Base-by-base conservation (phyloP, 2,329 filamentous ascomycete species). In the Botrytis fabae region DNA sequence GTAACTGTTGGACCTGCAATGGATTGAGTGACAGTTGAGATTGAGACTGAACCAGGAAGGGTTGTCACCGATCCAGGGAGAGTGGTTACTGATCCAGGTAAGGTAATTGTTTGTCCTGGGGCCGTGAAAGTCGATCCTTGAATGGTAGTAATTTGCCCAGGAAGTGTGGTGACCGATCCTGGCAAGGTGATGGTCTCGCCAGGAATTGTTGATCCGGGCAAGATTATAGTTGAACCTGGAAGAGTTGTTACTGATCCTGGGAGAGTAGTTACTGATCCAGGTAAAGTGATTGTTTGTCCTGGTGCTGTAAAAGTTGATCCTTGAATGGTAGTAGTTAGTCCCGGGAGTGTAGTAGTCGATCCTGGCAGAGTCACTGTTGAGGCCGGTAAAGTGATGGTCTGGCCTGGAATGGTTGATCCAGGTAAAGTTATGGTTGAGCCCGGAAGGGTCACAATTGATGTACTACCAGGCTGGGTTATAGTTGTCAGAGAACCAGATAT, bases 401-500 rank as follows among this genome's bases (percentile, higher is more conserved):
- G 48, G 7, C 48, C 65, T 22, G 65, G n/a, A 22, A 59, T 22
- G 16, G 32, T 18, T 25, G 63, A 66, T 38, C 46, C 46, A n/a
- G 72, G 72, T 1, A 75, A 22, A 6, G 69, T 59, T 35, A 69
- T 46, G 16, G 14, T 32, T 25, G 51, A 60, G 4, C 32, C 32
- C 4, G 42, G 60, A 57, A 61, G 2, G 40, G 68, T 60, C 35
- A 71, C 38, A 32, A 69, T 73, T 14, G 70, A 25, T 25, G 74
- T 75, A 32, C 66, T 57, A 25, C 72, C 65, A 3, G 75, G 70
- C 6, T 38, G 54, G 6, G 61, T 72, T 12, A 75, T 61, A 7
- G 74, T 76, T 16, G 72, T 75, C 14, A 73, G 38, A 28, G 73
- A 69, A n/a, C 72, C 71, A 20, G 69, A 75, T 35, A 73, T 74